phyloP scores from a whole-genome alignment of 2,329 filamentous ascomycete species.

The Endothia cerciana region DNA sequence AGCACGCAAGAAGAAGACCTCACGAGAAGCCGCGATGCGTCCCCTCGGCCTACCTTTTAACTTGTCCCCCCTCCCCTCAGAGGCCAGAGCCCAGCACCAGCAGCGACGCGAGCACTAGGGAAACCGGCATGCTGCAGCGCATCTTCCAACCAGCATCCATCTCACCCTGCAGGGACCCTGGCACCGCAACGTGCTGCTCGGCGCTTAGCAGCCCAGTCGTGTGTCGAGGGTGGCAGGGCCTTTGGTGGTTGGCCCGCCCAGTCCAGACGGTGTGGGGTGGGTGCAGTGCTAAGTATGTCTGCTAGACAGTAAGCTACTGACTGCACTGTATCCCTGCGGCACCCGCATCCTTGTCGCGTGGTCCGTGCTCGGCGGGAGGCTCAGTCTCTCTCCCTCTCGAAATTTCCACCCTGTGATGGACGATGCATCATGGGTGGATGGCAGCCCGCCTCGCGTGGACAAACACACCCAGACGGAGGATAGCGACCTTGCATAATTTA shows the following conservation, averaged over 20 bases:
- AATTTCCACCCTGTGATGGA: conserved; percentile 8
- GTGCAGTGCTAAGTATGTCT: too few relatives aligned
- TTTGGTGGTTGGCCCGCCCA: conserved; percentile 26
- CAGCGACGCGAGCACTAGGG: too few relatives aligned
- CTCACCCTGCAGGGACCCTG: conserved; percentile 14
- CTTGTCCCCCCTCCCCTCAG: background rate
- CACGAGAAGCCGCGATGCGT: conserved; percentile 1
- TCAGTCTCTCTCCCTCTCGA: too few relatives aligned
- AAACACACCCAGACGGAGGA: too few relatives aligned
- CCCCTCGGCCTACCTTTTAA: conserved; percentile 18
- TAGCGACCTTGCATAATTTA: too few relatives aligned
- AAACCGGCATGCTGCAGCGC: background rate
- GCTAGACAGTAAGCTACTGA: too few relatives aligned
- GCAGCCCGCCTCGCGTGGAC: too few relatives aligned
- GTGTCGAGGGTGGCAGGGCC: conserved; percentile 11
- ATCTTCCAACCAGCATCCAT: conserved; percentile 20
- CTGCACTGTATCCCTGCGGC: too few relatives aligned
- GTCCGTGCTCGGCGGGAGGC: background rate
- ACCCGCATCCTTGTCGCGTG: background rate
- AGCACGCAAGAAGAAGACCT: background rate
- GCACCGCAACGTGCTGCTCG: conserved; percentile 16
- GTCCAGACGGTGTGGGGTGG: conserved; percentile 6
- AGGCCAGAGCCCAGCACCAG: background rate
- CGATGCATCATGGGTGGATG: too few relatives aligned
- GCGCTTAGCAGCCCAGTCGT: conserved; percentile 29